Base-by-base conservation (phyloP, 805 yeast species). In the Cyberlindnera xishuangbannaensis region DNA sequence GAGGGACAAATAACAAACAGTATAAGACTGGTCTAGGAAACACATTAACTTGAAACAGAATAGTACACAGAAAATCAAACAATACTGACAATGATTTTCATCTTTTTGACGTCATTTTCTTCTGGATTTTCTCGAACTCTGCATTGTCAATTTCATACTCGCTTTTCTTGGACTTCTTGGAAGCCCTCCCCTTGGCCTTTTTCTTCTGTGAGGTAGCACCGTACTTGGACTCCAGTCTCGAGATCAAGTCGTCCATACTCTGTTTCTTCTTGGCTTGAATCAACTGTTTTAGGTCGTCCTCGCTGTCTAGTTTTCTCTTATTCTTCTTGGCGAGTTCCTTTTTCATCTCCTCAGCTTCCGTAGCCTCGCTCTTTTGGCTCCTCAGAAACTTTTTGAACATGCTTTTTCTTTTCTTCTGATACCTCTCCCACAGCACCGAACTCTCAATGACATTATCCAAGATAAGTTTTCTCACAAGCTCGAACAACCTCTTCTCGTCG, bases 401-500 rank as follows among this genome's bases (percentile, higher is more conserved):
- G 11, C 67, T 55, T 29, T 61, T 58, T 24, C 83, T 61, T 3
- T 72, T 66, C 37, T 69, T 66, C 18, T 62, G 57, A 55, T 79
- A 79, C 26, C 59, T 60, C 6, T 58, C 62, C 68, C 76, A 83
- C 39, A 72, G 61, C 30, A 61, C 56, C 13, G 62, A 58, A 7
- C 51, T 33, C 14, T 61, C 61, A 20, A 70, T 55, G 5, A 58
- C 59, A 3, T 62, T 59, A 2, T 59, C 58, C 5, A 53, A 53
- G 12, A 71, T 56, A 25, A 76, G 60, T 11, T 61, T 61, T 20
- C 66, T 60, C 18, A 85, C 70, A 2, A 77, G 64, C 2, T 53
- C 54, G 36, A 69, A 72, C 27, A 83, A 65, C 24, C 95, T 66
- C 20, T 56, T 58, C 47, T 83, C 94, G 45, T 79, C 86, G 1